Conservation (phyloP, 768 basidiomycete species). For the Sarcomyxa edulis region DNA sequence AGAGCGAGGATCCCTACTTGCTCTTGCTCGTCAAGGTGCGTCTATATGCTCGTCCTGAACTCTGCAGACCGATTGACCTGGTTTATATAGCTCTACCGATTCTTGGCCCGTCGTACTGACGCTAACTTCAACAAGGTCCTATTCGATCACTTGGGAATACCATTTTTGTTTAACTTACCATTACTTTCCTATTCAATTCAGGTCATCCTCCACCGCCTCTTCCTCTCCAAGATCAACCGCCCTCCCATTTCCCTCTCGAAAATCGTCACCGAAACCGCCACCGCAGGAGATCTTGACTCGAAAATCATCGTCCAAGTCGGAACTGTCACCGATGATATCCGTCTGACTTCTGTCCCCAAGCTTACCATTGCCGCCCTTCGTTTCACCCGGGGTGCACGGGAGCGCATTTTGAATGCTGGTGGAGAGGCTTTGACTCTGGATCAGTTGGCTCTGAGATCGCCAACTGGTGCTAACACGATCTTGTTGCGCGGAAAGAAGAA, state of each 20-base stretch:
- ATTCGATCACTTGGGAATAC: no score
- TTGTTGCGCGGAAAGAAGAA: slow-evolving; percentile 90
- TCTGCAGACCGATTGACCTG: no score
- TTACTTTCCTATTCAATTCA: slow-evolving; percentile 25
- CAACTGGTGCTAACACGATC: slow-evolving; percentile 93
- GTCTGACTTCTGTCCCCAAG: slow-evolving; percentile 82
- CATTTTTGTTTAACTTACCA: neutral
- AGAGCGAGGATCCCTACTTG: slow-evolving; percentile 99
- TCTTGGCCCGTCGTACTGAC: slow-evolving; percentile 96
- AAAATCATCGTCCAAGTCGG: slow-evolving; percentile 90
- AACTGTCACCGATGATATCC: slow-evolving; percentile 93
- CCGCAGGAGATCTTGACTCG: slow-evolving; percentile 57
- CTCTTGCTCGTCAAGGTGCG: slow-evolving; percentile 94
- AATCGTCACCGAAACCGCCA: slow-evolving; percentile 77
- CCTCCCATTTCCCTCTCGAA: slow-evolving; percentile 93
- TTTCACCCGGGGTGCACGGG: slow-evolving; percentile 89
- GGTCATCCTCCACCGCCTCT: slow-evolving; percentile 94
- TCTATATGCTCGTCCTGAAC: no score
- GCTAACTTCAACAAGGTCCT: slow-evolving; percentile 92
- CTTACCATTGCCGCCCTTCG: slow-evolving; percentile 90
- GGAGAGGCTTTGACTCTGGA: slow-evolving; percentile 95
- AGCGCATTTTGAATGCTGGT: slow-evolving; percentile 92
- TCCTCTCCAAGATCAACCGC: slow-evolving; percentile 96
- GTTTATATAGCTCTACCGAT: slow-evolving; percentile 82
- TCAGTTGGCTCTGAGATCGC: slow-evolving; percentile 91